Conservation (phyloP, 2,329 filamentous ascomycete genomes). For the Paecilomyces niveus region DNA sequence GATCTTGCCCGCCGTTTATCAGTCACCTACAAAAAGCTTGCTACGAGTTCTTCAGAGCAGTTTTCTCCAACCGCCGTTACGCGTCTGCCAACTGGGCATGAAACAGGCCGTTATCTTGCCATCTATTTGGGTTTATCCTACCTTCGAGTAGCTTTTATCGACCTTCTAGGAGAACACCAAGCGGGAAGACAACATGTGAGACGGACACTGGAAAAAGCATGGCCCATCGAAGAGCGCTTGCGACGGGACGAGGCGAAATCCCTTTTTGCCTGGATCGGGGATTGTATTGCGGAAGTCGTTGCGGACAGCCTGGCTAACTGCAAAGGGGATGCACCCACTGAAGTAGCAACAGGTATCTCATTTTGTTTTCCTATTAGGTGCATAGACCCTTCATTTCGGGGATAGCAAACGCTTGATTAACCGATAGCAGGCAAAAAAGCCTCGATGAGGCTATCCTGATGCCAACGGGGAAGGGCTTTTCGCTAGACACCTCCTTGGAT, state of each 20-base stretch:
- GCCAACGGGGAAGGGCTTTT: conserved; percentile 48
- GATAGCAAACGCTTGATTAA: conserved; percentile 4
- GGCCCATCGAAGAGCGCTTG: conserved; percentile 66
- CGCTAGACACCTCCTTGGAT: conserved; percentile 26
- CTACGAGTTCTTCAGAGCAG: conserved; percentile 30
- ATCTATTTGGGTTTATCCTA: conserved; percentile 49
- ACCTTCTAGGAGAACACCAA: conserved; percentile 34
- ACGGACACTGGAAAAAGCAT: conserved; percentile 60
- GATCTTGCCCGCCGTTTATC: no score
- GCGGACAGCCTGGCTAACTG: conserved; percentile 35
- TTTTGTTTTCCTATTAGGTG: conserved; percentile 40
- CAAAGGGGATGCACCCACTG: conserved; percentile 19
- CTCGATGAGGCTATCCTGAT: conserved; percentile 46
- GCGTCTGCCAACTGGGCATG: conserved; percentile 38
- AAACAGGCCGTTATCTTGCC: conserved; percentile 47
- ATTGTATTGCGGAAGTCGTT: conserved; percentile 67
- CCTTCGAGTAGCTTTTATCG: conserved; percentile 46
- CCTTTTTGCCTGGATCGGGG: conserved; percentile 69
- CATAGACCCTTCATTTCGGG: not conserved
- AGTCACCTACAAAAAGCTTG: no score
- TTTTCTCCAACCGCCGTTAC: conserved; percentile 38
- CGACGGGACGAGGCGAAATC: conserved; percentile 64
- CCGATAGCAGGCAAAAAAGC: conserved; percentile 34
- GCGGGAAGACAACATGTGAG: conserved; percentile 41
- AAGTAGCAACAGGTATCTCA: conserved; percentile 34